Base-by-base conservation (phyloP, 345 rosid genomes). In the Brassica nigra region DNA sequence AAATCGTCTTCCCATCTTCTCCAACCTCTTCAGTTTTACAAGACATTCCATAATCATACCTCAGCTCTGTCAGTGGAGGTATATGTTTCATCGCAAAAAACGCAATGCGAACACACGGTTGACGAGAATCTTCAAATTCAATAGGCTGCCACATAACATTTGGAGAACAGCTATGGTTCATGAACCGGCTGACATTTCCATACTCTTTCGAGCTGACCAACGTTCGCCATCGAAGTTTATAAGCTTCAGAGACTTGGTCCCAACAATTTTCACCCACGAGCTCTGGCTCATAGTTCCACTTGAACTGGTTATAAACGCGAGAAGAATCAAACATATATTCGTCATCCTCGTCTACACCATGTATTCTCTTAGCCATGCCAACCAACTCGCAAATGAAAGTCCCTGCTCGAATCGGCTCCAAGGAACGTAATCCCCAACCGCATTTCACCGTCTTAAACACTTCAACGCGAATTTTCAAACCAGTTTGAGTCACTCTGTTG, bases 181-280 rank as follows among this genome's bases (percentile, higher is more conserved):
- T 65, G 28, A 65, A 34, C 39, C 97, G 83, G 23, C 92, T 89
- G 7, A 92, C 89, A 66, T 95, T 94, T 5, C 94, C 99, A 66
- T 23, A 23, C 28, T 77, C 76, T 68, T 80, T 92, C 0, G 95
- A 91, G 71, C 81, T 86, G 30, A 92, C 87, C 68, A 88, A 59
- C 23, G 90, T 62, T 11, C 86, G 87, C 44, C 36, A 84, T 6
- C 90, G 91, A 58, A 92, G 29, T 3, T 81, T 63, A 27, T 29
- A 76, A 62, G 58, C 47, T 74, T 74, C 79, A 6, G 70, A 9
- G 39, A 78, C 76, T 54, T 62, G 82, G 52, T 70, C 70, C 49
- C 81, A 62, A 55, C 30, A 3, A 71, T 33, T 76, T 12, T 75
- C 85, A 36, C 5, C 20, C 30, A 65, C 8, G 2, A 76, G 70